A percentile compares a stretch with the other conserved stretches of the same genome.
These are phyloP conservation scores for Lactifluus subvellereus DNA, from an alignment of 768 basidiomycete species.

Conservation along the genomic window DNA sequence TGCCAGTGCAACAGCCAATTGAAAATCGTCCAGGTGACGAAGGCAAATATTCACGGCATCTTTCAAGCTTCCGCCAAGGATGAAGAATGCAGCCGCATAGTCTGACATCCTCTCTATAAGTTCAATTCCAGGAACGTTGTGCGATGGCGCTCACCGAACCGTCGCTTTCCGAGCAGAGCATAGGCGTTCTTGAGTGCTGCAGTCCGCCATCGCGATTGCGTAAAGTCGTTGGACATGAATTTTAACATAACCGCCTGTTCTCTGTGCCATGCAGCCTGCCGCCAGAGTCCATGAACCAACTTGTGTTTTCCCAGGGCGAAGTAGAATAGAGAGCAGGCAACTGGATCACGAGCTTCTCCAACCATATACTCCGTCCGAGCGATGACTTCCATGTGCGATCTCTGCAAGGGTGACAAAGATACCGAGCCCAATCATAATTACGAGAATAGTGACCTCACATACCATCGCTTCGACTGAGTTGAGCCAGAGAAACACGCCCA, in stretches of 20 bases:
- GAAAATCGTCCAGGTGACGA: constrained; percentile 83
- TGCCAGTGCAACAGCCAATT: constrained; percentile 82
- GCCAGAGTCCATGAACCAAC: constrained; percentile 92
- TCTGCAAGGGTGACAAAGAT: constrained; percentile 39
- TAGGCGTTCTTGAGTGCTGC: constrained; percentile 97
- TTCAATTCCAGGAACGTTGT: not conserved
- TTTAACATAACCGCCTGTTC: constrained; percentile 88
- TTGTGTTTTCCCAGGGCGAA: constrained; percentile 92
- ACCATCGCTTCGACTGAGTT: constrained; percentile 76
- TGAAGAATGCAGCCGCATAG: constrained; percentile 98
- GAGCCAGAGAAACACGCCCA: constrained; percentile 88
- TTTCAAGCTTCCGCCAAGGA: constrained; percentile 80
- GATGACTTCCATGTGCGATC: constrained; percentile 74
- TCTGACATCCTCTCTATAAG: constrained; percentile 42
- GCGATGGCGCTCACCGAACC: constrained; percentile 64
- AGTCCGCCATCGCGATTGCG: constrained; percentile 75
- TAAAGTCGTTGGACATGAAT: constrained; percentile 89
- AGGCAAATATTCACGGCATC: constrained; percentile 91
- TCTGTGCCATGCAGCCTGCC: constrained; percentile 89
- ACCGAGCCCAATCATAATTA: not conserved
- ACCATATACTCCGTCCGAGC: constrained; percentile 92
- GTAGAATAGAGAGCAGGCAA: constrained; percentile 84
- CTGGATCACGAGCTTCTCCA: constrained; percentile 83
- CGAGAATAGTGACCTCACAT: constrained; percentile 26
- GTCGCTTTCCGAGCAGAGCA: constrained; percentile 81